A percentile compares a stretch with the other conserved stretches of the same genome.
These are phyloP conservation scores for Citrus medica DNA, from an alignment of 345 rosid genomes.

Conservation along the genomic window DNA sequence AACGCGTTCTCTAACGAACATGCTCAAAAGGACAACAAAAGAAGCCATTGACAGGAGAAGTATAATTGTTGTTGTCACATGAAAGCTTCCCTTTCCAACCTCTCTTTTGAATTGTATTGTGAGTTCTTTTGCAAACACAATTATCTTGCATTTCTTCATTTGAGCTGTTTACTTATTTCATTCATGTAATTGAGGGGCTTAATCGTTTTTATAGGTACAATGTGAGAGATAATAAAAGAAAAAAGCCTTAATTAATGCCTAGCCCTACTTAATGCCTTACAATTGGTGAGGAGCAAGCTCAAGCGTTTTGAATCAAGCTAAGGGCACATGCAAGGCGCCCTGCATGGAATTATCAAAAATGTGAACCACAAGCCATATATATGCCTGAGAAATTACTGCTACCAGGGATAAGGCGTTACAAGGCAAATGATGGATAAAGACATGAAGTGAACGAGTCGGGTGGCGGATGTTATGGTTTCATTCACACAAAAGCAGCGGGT, in stretches of 20 bases:
- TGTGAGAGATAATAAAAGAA: neutral
- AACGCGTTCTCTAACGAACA: slow-evolving; percentile 10
- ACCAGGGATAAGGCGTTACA: slow-evolving; percentile 14
- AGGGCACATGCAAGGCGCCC: slow-evolving; percentile 19
- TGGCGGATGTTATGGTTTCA: neutral
- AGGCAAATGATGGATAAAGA: neutral
- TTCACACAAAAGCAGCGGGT: neutral
- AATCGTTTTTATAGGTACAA: neutral
- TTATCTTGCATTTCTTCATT: slow-evolving; percentile 17
- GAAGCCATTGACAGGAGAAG: slow-evolving; percentile 21
- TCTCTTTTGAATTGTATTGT: slow-evolving; percentile 10
- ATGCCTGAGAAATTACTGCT: neutral
- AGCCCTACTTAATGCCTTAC: neutral
- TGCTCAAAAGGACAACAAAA: slow-evolving; percentile 18
- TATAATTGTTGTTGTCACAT: slow-evolving; percentile 1
- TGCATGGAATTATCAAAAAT: neutral
- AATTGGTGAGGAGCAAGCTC: neutral
- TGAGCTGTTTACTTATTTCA: neutral
- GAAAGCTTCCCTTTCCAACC: slow-evolving; percentile 12
- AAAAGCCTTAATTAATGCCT: too few species aligned
- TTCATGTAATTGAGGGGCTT: neutral
- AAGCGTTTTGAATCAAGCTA: slow-evolving; percentile 6
- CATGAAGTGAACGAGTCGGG: neutral
- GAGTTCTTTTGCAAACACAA: slow-evolving; percentile 16
- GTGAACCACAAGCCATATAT: neutral